Base-by-base conservation (phyloP, 495 filamentous ascomycete species). In the Tuber brumale region DNA sequence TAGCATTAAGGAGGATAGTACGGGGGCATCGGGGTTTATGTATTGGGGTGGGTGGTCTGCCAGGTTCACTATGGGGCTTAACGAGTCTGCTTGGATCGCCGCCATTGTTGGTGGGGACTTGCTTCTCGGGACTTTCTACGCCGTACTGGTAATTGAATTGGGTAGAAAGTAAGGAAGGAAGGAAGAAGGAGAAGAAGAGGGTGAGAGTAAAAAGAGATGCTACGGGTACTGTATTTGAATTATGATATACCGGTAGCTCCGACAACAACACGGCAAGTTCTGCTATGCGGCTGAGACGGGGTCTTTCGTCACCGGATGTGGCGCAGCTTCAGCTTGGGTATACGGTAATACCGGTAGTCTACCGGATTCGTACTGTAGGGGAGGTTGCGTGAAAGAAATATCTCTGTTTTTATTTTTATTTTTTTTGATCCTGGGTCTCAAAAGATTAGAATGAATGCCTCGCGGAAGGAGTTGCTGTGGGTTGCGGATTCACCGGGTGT, bases 41-140 rank as follows among this genome's bases (percentile, higher is more conserved):
- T 95, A 94, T 73, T 89, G 86, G 45, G 95, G 95, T 61, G 95
- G 95, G 82, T 95, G 93, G 66, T 92, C 89, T 70, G 95, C 95
- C 76, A 97, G 86, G 37, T 89, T 86, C 70, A 92, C 94, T 76
- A 98, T 85, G 51, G 89, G 85, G 71, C 94, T 92, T 27, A 98
- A 85, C 39, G 95, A 97, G 76, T 89, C 89, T 74, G 94, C 95
- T 85, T 96, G 75, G 18, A 81, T 39, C 23, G 79, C 77, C 71
- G 61, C 73, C 74, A 75, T 75, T 10, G 70, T 45, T 18, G 70
- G 12, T 71, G 27, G 70, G 70, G 12, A 23, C 44, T 31, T 18
- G 42, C 42, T 37, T 45, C n/a, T 66, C 12, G 57, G 27, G 57
- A 18, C 57, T 51, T 0, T 27, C 39, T 27, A 27, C 74, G 2